Conservation (phyloP, 1,139 yeast genomes). For the Geotrichum candidum region DNA sequence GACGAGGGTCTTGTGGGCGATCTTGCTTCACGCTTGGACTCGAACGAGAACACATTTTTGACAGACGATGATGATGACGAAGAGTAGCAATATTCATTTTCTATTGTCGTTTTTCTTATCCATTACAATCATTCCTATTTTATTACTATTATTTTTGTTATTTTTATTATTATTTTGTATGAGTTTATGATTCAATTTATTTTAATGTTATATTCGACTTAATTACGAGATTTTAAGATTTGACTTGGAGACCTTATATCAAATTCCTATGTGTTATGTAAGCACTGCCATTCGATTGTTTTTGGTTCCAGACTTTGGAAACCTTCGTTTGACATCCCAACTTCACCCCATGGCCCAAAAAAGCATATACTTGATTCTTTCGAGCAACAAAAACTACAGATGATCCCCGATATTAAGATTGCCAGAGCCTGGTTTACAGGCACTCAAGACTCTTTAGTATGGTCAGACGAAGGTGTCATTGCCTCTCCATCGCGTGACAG, state of each 20-base stretch:
- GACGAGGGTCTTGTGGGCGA: constrained; percentile 33
- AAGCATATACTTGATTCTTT: background rate
- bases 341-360: background rate
- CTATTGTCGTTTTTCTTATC: background rate
- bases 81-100: background rate
- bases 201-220: background rate
- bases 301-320: background rate
- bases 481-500: constrained; percentile 14
- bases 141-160: background rate
- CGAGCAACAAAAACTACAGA: background rate
- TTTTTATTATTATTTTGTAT: background rate
- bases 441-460: constrained; percentile 7
- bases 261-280: background rate
- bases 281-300: background rate
- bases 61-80: constrained; percentile 8
- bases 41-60: constrained; percentile 3
- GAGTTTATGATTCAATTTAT: background rate
- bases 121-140: background rate
- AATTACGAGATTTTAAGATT: background rate
- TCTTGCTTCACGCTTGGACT: constrained; percentile 26
- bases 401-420: constrained; percentile 15
- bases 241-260: too few species aligned
- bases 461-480: constrained; percentile 16
- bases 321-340: background rate
- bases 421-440: constrained; percentile 14